Evolutionary conservation across 768 basidiomycete species (phyloP).

Genomic region (Gelatoporia subvermispora): DNA sequence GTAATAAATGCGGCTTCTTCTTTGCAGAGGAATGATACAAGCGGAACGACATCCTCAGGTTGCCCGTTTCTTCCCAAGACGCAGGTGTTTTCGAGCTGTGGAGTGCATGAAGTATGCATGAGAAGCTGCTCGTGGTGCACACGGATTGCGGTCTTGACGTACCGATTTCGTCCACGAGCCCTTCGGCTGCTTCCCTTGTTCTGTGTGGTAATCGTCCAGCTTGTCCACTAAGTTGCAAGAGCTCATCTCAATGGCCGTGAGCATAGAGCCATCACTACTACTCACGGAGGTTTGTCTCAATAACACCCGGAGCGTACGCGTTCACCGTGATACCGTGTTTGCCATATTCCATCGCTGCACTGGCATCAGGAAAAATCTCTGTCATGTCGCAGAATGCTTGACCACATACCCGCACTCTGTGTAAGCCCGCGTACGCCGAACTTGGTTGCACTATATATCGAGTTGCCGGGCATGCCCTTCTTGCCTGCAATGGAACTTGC

Average conservation of each 20-base stretch:
- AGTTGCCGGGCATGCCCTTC: conserved; percentile 3
- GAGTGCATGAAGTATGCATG: not conserved
- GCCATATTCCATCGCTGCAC: conserved; percentile 18
- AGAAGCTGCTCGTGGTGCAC: not conserved
- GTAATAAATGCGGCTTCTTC: conserved; percentile 23
- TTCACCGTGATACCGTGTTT: conserved; percentile 22
- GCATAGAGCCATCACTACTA: conserved; percentile 17
- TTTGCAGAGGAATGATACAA: conserved; percentile 26
- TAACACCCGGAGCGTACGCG: conserved; percentile 22
- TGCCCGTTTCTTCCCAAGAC: conserved; percentile 18
- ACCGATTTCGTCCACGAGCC: conserved; percentile 7
- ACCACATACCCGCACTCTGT: conserved; percentile 13
- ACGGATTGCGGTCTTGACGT: not conserved
- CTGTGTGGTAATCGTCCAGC: conserved; percentile 8
- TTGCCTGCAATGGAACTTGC: conserved; percentile 12
- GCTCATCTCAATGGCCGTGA: no score
- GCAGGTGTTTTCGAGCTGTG: conserved; percentile 8
- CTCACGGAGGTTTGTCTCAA: conserved; percentile 16
- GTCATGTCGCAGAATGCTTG: conserved; percentile 6
- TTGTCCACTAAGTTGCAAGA: not conserved
- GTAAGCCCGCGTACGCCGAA: conserved; percentile 16
- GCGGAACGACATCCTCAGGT: conserved; percentile 27
- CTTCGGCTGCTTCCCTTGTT: conserved; percentile 5
- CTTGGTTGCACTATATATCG: not conserved
- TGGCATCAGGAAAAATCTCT: conserved; percentile 14